Percentiles rank a stretch among this genome's conserved stretches.
These are phyloP conservation scores for Dactylellina haptotyla DNA, from an alignment of 2,329 filamentous ascomycete genomes.

Conservation along the genomic window DNA sequence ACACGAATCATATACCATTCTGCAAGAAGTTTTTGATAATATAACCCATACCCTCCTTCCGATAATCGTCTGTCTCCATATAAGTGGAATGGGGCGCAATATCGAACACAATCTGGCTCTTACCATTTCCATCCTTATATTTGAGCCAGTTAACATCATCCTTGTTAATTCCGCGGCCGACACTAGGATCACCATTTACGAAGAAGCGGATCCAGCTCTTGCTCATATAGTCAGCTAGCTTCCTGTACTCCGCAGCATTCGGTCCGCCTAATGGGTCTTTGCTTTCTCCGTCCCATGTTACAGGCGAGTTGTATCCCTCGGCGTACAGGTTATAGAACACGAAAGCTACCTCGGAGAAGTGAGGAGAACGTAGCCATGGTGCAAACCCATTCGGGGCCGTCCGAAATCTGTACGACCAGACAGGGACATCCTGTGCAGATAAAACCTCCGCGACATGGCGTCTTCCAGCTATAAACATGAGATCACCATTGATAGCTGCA, in stretches of 20 bases:
- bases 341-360: slow-evolving; percentile 65
- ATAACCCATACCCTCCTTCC: slow-evolving; percentile 59
- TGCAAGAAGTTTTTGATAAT: slow-evolving; percentile 54
- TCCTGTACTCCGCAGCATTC: slow-evolving; percentile 57
- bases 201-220: slow-evolving; percentile 30
- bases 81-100: slow-evolving; percentile 58
- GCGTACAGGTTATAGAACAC: slow-evolving; percentile 59
- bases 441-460: slow-evolving; percentile 67
- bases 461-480: slow-evolving; percentile 68
- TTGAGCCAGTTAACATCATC: slow-evolving; percentile 59
- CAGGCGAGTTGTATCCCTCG: slow-evolving; percentile 27
- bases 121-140: slow-evolving; percentile 57
- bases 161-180: not conserved
- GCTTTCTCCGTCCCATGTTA: not conserved
- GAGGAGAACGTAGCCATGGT: slow-evolving; percentile 64
- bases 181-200: slow-evolving; percentile 7
- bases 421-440: slow-evolving; percentile 64
- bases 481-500: slow-evolving; percentile 68
- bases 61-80: slow-evolving; percentile 60
- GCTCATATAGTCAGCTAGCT: slow-evolving; percentile 28
- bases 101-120: slow-evolving; percentile 60
- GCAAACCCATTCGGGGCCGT: slow-evolving; percentile 65
- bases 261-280: slow-evolving; percentile 4
- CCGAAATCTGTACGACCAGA: slow-evolving; percentile 73
- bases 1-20: slow-evolving; percentile 1